A percentile compares a stretch with the other conserved stretches of the same genome.
phyloP scores from a whole-genome alignment of 306 rosid genomes.

The Cucurbita argyrosperma region DNA sequence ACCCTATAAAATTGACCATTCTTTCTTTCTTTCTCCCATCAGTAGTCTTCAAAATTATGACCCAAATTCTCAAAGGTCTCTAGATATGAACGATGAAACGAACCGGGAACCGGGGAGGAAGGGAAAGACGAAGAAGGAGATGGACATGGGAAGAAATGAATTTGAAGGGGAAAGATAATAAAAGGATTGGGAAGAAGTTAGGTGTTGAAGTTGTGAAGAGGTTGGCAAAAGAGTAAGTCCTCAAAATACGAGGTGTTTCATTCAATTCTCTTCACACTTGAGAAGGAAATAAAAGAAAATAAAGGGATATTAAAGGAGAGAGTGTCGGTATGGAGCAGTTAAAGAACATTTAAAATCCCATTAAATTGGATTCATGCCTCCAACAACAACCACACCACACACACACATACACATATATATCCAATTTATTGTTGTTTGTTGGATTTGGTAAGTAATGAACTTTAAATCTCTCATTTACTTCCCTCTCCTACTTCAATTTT shows the following conservation, averaged over 20 bases:
- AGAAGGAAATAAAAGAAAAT: background rate
- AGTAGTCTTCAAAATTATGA: too few species aligned
- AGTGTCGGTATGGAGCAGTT: slow-evolving; percentile 5
- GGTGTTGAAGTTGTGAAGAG: background rate
- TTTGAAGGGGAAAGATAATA: background rate
- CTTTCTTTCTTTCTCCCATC: too few species aligned
- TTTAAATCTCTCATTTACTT: slow-evolving; percentile 5
- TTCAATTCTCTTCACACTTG: background rate
- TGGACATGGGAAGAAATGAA: background rate
- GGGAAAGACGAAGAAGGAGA: background rate
- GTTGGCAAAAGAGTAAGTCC: background rate
- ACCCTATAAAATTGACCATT: too few species aligned
- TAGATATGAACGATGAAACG: too few species aligned
- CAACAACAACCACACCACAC: background rate
- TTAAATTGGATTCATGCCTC: background rate
- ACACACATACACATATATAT: too few species aligned
- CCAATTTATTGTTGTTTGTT: background rate
- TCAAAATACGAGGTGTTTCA: slow-evolving; percentile 1
- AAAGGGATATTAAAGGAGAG: background rate
- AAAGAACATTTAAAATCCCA: slow-evolving; percentile 3
- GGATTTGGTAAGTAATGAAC: slow-evolving; percentile 3
- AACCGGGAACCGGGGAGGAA: background rate
- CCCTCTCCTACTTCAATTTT: background rate
- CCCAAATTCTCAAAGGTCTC: too few species aligned
- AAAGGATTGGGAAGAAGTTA: background rate